Percentiles rank a stretch among this genome's conserved stretches.
phyloP scores from a whole-genome alignment of 1,139 yeast species.

The Taphrina flavorubra region DNA sequence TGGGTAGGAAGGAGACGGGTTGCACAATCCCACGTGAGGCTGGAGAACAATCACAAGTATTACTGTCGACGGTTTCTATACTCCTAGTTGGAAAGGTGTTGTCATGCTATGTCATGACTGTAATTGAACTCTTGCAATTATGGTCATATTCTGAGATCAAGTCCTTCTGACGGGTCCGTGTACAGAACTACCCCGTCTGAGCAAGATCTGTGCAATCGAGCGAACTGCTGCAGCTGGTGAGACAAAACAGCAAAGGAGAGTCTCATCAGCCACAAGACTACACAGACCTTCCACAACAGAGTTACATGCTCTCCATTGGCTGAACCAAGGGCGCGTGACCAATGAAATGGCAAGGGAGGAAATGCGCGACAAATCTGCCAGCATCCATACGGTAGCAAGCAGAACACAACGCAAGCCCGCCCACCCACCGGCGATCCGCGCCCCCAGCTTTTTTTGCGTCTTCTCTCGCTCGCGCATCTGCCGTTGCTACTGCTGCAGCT shows the following conservation, averaged over 20 bases:
- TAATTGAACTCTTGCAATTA: too few relatives aligned
- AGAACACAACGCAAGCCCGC: not conserved
- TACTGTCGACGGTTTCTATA: too few relatives aligned
- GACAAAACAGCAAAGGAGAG: not conserved
- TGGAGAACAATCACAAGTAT: too few relatives aligned
- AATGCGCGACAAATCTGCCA: slow-evolving; percentile 3
- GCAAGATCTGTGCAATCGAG: too few relatives aligned
- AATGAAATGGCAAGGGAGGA: slow-evolving; percentile 4
- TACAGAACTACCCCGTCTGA: too few relatives aligned
- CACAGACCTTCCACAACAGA: not conserved
- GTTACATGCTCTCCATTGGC: not conserved
- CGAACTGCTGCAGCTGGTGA: too few relatives aligned
- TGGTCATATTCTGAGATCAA: too few relatives aligned
- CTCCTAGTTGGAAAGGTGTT: too few relatives aligned
- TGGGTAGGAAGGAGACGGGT: not conserved
- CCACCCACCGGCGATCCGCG: slow-evolving; percentile 2
- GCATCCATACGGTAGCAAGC: too few relatives aligned
- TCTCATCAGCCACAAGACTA: slow-evolving; percentile 5
- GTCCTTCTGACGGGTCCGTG: too few relatives aligned
- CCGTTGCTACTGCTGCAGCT: not conserved
- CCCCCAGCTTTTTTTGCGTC: not conserved
- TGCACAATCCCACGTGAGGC: not conserved
- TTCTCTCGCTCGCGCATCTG: not conserved
- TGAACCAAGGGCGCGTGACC: not conserved
- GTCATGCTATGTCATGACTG: too few relatives aligned